Base-by-base conservation (phyloP, 345 rosid genomes). In the Eucalyptus sideroxylon region DNA sequence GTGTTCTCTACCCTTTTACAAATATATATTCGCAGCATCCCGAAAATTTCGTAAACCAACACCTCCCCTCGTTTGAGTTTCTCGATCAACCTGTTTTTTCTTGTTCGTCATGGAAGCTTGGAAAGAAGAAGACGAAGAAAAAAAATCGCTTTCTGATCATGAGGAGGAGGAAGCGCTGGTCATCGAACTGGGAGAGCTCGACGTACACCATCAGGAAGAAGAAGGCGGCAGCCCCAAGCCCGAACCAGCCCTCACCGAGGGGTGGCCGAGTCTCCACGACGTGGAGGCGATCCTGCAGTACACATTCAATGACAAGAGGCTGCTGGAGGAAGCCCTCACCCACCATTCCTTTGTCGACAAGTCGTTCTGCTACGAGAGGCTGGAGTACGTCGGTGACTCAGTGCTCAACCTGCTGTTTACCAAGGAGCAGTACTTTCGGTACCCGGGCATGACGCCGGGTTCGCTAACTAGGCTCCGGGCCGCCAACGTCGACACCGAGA, bases 391-490 rank as follows among this genome's bases (percentile, higher is more conserved):
- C 1, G 97, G 98, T 1, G 99, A 96, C 82, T 89, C 96, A 1
- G 94, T 95, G 15, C 91, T 97, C 8, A 93, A 91, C 87, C 88
- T 89, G 1, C 42, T 94, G 5, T 87, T 96, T 50, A 85, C 94
- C 3, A 90, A 65, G 60, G 92, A 95, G 4, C 95, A 90, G 7
- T 96, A 19, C 88, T 81, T 53, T 7, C n/a, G 4, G 45, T 95
- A 94, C 44, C 95, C 95, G 17, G 90, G 93, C 42, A 87, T 90
- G 90, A 3, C 85, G 7, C 94, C 96, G 3, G 99, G 97, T 10
- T 40, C 30, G 34, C 83, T 96, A 87, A 97, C 99, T 49, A 89
- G 96, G 6, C 99, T 96, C 88, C 93, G 97, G 11, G 94, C 96
- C 1, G 94, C 93, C 44, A 96, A 96, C 69, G 96, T 96, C 0